These are phyloP conservation scores for Acrodontium crateriforme DNA, from an alignment of 2,329 filamentous ascomycete species.

Conservation along the genomic window DNA sequence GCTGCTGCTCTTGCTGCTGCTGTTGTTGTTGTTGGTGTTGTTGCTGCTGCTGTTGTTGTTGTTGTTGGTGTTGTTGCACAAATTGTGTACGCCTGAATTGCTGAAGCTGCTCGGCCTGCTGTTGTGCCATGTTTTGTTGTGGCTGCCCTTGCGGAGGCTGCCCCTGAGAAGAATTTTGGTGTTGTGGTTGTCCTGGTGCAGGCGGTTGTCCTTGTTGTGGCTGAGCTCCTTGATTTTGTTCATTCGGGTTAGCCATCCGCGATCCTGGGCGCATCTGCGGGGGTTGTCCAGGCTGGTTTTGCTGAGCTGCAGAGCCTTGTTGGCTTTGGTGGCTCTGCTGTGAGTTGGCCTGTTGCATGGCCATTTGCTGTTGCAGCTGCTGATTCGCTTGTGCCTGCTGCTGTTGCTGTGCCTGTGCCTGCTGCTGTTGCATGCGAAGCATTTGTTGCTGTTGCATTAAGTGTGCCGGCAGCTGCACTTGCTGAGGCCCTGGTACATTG, in stretches of 20 bases:
- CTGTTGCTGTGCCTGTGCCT: slow-evolving; percentile 16
- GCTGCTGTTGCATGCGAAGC: slow-evolving; percentile 15
- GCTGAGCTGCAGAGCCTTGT: slow-evolving; percentile 26
- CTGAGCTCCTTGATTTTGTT: slow-evolving; percentile 15
- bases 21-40: slow-evolving; percentile 19
- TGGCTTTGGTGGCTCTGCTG: slow-evolving; percentile 37
- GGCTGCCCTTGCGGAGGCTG: slow-evolving; percentile 22
- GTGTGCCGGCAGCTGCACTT: slow-evolving; percentile 28
- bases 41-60: slow-evolving; percentile 10
- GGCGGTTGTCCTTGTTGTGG: too few relatives aligned
- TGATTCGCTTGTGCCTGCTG: slow-evolving; percentile 24
- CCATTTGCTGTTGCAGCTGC: slow-evolving; percentile 26
- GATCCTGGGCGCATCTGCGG: slow-evolving; percentile 28
- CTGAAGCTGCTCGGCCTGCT: slow-evolving; percentile 23
- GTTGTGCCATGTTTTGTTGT: slow-evolving; percentile 23
- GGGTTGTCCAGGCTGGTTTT: slow-evolving; percentile 21
- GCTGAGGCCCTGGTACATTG: too few relatives aligned
- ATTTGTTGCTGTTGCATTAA: slow-evolving; percentile 23
- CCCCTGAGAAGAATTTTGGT: slow-evolving; percentile 11
- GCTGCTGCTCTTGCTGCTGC: slow-evolving; percentile 15
- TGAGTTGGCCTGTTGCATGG: slow-evolving; percentile 35
- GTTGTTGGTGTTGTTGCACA: slow-evolving; percentile 20
- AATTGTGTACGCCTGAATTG: slow-evolving; percentile 25
- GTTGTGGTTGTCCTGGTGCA: slow-evolving; percentile 17
- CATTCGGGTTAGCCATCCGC: slow-evolving; percentile 20